Conservation (phyloP, 1,284 basidiomycete genomes). For the Xerocomus minutiporus region DNA sequence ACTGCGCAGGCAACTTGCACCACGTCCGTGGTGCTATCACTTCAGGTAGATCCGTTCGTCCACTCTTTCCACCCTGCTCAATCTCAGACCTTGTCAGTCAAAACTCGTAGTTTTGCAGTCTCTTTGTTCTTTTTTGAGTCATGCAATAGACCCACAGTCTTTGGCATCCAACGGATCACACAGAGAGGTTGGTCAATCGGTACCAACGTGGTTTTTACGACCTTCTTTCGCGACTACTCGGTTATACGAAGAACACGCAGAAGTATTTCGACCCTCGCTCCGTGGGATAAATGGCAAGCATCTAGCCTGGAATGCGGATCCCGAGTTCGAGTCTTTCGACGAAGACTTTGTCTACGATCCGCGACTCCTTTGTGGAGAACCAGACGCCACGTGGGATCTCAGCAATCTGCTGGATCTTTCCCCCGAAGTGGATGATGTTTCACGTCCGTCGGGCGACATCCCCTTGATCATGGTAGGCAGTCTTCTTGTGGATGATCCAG, state of each 20-base stretch:
- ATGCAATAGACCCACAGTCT: slow-evolving; percentile 34
- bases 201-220: slow-evolving; percentile 50
- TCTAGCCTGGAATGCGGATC: slow-evolving; percentile 31
- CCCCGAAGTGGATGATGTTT: slow-evolving; percentile 13
- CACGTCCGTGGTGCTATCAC: slow-evolving; percentile 59
- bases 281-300: slow-evolving; percentile 25
- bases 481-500: slow-evolving; percentile 14
- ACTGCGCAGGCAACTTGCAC: slow-evolving; percentile 54
- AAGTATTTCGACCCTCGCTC: slow-evolving; percentile 29
- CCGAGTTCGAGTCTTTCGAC: slow-evolving; percentile 24
- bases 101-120: slow-evolving; percentile 59
- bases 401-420: slow-evolving; percentile 21
- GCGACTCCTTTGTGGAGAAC: slow-evolving; percentile 11
- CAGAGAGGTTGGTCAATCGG: slow-evolving; percentile 10
- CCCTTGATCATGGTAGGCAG: slow-evolving; percentile 24
- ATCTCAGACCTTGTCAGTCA: slow-evolving; percentile 43
- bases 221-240: slow-evolving; percentile 46
- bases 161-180: slow-evolving; percentile 8
- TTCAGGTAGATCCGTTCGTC: slow-evolving; percentile 43
- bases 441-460: slow-evolving; percentile 12
- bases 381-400: slow-evolving; percentile 22
- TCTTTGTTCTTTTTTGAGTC: slow-evolving; percentile 53
- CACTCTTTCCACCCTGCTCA: slow-evolving; percentile 2
- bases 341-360: slow-evolving; percentile 34
- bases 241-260: slow-evolving; percentile 48